Evolutionary conservation across 2,329 filamentous ascomycete species (phyloP), one percentile per base, ranked within the genome.

Genomic region (Trichoderma citrinoviride): DNA sequence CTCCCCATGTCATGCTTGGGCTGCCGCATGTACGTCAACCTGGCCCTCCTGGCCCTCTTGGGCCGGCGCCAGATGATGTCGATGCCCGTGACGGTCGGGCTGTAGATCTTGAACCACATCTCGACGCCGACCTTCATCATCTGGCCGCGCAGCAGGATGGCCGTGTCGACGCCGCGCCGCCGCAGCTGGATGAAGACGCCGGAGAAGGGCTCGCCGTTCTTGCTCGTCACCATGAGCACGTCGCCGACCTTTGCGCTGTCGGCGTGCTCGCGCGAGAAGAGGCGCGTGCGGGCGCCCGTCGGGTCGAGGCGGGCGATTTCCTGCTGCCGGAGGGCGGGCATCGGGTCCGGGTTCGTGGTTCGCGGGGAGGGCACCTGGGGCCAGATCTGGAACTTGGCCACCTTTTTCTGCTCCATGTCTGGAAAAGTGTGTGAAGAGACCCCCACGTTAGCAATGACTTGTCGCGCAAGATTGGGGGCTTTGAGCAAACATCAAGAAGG

Each of bases 41-140:
- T 85, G 27, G 93, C 94, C 73, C 95, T 87, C 75, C 93, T 89
- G 69, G 92, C 92, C 77, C 92, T 87, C 89, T 93, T 95, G 74
- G 86, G 84, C 68, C 87, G 85, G 72, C 94, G 84, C 86, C 96
- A 92, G 77, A 98, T 91, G 71, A 99, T 90, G 80, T 99, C 94
- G 73, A 99, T 92, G 68, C 91, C 92, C 75, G 90, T 87, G 37
- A 98, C 90, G 74, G 91, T 90, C 67, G 94, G 94, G 74, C 87
- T 91, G 82, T 95, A 98, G 66, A 98, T 83, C 83, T 99, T 99
- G 79, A 91, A 93, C 89, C 92, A 97, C 92, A 97, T 95, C 85
- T 99, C 95, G 66, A 97, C 92, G 67, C 92, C 91, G 7, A 96
- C 87, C 71, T 91, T 87, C 70, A 92, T 93, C 71, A 99, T 81